Percentiles rank a stretch among this genome's conserved stretches.
phyloP scores from a whole-genome alignment of 441 rosid species.

The Pelargonium australe region DNA sequence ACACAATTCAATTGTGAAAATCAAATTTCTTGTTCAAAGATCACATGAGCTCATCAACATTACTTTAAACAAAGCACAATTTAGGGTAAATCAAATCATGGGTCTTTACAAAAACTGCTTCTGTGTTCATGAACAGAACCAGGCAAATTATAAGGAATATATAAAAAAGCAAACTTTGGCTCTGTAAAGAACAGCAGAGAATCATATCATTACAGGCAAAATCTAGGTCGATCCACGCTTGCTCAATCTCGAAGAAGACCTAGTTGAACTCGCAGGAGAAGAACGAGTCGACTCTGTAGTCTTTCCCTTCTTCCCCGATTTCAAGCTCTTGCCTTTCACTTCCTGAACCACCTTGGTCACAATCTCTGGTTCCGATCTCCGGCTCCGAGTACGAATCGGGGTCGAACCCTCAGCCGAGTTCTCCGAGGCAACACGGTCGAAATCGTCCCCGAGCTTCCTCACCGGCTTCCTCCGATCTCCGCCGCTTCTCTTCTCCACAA shows the following conservation, averaged over 20 bases:
- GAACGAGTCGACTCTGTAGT: neutral
- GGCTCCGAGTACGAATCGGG: neutral
- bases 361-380: neutral
- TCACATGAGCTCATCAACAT: too few species aligned
- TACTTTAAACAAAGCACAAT: too few species aligned
- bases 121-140: too few species aligned
- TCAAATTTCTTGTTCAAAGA: too few species aligned
- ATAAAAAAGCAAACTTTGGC: too few species aligned
- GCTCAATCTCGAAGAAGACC: neutral
- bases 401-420: neutral
- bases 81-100: too few species aligned
- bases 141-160: too few species aligned
- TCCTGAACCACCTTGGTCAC: too few species aligned
- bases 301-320: neutral
- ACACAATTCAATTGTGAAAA: too few species aligned
- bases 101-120: too few species aligned
- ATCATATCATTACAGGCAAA: too few species aligned
- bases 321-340: neutral
- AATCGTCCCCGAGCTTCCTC: slow-evolving; percentile 70
- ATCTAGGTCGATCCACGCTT: neutral
- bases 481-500: slow-evolving; percentile 11
- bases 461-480: slow-evolving; percentile 29
- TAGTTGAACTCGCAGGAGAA: neutral
- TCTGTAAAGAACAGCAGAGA: too few species aligned
- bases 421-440: slow-evolving; percentile 51